Evolutionary conservation across 1,284 basidiomycete genomes (phyloP), one percentile per base, ranked within the genome.

Genomic region (Pseudomicrostroma phylloplanum): DNA sequence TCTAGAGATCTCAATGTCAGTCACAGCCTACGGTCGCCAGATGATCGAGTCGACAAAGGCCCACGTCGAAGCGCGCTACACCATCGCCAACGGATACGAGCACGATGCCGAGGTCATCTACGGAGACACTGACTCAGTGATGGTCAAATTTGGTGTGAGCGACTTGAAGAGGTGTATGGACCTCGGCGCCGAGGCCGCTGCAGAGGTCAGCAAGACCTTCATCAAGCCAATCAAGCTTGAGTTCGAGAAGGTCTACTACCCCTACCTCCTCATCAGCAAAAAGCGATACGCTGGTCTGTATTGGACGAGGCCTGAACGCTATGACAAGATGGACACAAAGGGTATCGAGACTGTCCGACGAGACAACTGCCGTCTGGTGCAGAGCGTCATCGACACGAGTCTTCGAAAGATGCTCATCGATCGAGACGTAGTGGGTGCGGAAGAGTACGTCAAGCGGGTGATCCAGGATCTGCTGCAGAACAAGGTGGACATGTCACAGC

Each of bases 181-280:
- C 57, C 66, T 78, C 12, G 93, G 94, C 42, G 87, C 88, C 30
- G 91, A 97, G 81, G 96, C 96, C 0, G 96, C 96, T 0, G 88
- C 90, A 36, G 84, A 90, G n/a, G 94, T 98, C 6, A 72, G 71
- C 1, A 58, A 73, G 41, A 73, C 74, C 0, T 79, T 79, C 61
- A 65, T 72, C 48, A 64, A 70, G 30, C 77, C 77, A 6, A 79
- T 79, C 67, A 74, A 75, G 64, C 72, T 79, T 58, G 77, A 79
- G 59, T 79, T 79, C 67, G 77, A 79, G 36, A 79, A 79, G 63
- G 74, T 77, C 56, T 79, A 79, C 63, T 79, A 70, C 57, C 77
- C 77, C 1, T 79, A 79, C 59, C 66, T 79, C 19, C 63, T 79
- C n/a, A 79, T 79, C 64, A 75, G 69, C 67, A 79, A 79, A 68